phyloP scores from a whole-genome alignment of 371 early-diverging fungal genomes.

The Chytridiales sp. region DNA sequence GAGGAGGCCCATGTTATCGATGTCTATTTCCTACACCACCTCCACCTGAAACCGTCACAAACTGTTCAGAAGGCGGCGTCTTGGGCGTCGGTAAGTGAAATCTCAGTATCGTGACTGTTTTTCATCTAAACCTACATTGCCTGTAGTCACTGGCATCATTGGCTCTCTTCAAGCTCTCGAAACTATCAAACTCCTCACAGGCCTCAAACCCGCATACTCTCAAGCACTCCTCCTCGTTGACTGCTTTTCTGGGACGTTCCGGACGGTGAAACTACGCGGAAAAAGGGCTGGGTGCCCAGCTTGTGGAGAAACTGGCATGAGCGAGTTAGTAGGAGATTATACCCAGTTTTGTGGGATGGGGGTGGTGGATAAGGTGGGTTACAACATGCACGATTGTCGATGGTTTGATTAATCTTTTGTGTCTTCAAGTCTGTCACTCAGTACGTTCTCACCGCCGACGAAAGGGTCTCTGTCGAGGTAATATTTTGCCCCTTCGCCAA shows the following conservation, averaged over 20 bases:
- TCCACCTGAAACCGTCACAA: conserved; percentile 81
- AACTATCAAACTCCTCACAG: conserved; percentile 78
- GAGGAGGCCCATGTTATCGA: conserved; percentile 94
- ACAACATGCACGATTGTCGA: background rate
- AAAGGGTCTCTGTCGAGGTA: conserved; percentile 20
- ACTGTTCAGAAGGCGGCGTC: conserved; percentile 98
- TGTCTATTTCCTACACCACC: conserved; percentile 95
- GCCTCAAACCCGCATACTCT: conserved; percentile 36
- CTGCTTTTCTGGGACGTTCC: conserved; percentile 73
- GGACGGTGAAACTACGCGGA: conserved; percentile 73
- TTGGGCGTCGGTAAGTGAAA: conserved; percentile 72
- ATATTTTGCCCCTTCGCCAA: background rate
- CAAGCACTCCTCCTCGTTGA: conserved; percentile 80
- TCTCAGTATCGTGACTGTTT: background rate
- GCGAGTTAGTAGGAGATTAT: conserved; percentile 80
- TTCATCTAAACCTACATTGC: background rate
- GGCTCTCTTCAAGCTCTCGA: conserved; percentile 96
- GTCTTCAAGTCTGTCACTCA: conserved; percentile 9
- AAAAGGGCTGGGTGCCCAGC: conserved; percentile 72
- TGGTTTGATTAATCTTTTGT: background rate
- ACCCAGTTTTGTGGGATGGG: conserved; percentile 83
- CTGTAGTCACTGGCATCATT: conserved; percentile 90
- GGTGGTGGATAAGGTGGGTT: conserved; percentile 70
- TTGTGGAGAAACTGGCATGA: conserved; percentile 83
- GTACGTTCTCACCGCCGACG: conserved; percentile 5